Percentiles rank a stretch among this genome's conserved stretches.
phyloP scores from a whole-genome alignment of 768 basidiomycete species.

The Nidularia sp. region DNA sequence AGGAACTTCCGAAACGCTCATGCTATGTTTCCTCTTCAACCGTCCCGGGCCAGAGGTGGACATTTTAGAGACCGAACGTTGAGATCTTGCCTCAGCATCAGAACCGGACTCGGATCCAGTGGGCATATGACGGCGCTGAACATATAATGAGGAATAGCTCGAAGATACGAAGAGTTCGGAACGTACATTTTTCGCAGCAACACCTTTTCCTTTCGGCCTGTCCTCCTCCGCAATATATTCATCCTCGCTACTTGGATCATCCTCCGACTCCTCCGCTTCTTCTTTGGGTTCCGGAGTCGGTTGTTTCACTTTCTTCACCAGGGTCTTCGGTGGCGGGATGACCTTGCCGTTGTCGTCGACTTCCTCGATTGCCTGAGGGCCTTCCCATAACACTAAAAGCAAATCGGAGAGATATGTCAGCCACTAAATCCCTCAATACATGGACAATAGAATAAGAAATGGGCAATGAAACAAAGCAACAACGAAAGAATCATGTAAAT shows the following conservation, averaged over 20 bases:
- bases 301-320: constrained; percentile 20
- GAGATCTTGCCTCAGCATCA: constrained; percentile 26
- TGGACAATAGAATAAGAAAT: no score
- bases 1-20: constrained; percentile 19
- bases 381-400: constrained; percentile 70
- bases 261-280: constrained; percentile 40
- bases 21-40: constrained; percentile 54
- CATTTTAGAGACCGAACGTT: constrained; percentile 8
- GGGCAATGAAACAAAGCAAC: neutral
- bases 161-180: constrained; percentile 5
- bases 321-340: constrained; percentile 23
- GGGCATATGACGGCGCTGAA: constrained; percentile 32
- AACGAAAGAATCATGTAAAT: no score
- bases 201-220: constrained; percentile 26
- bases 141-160: constrained; percentile 3
- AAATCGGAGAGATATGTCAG: no score
- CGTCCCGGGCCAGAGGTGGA: constrained; percentile 21
- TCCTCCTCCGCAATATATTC: constrained; percentile 60
- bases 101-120: constrained; percentile 26
- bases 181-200: constrained; percentile 39
- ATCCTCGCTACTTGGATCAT: constrained; percentile 56
- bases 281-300: constrained; percentile 2
- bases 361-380: constrained; percentile 53
- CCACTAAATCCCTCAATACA: no score
- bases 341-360: constrained; percentile 19